A percentile compares a stretch with the other conserved stretches of the same genome.
Conservation (phyloP, 306 rosid species). For the Pyrus pyrifolia region DNA sequence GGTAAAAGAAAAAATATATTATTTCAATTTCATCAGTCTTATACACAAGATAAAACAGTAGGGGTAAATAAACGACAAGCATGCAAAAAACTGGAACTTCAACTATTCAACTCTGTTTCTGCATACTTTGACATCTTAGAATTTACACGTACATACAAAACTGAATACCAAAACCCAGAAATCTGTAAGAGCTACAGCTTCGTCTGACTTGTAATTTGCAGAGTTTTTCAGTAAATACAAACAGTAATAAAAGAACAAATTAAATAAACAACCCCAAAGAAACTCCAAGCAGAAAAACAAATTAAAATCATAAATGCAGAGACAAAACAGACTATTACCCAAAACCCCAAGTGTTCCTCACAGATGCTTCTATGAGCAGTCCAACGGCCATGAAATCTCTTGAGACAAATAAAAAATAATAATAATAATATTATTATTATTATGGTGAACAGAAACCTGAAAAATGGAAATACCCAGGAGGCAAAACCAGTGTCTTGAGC, state of each 20-base stretch:
- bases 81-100: constrained; percentile 33
- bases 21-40: constrained; percentile 30
- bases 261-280: constrained; percentile 15
- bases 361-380: constrained; percentile 25
- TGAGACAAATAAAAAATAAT: constrained; percentile 3
- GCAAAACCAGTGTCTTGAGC: constrained; percentile 42
- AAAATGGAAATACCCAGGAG: constrained; percentile 54
- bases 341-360: constrained; percentile 10
- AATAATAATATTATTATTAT: neutral
- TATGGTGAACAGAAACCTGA: constrained; percentile 17
- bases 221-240: constrained; percentile 13
- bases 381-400: constrained; percentile 35
- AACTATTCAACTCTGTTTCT: constrained; percentile 32
- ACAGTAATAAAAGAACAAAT: constrained; percentile 3
- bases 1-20: constrained; percentile 27
- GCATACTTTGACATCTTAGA: constrained; percentile 5
- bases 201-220: constrained; percentile 17
- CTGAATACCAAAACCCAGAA: neutral
- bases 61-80: constrained; percentile 28
- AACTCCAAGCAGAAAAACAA: neutral
- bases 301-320: constrained; percentile 27
- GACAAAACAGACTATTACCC: constrained; percentile 24
- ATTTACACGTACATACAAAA: constrained; percentile 3
- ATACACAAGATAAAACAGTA: constrained; percentile 32
- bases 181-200: constrained; percentile 12